Conservation (phyloP, 768 basidiomycete species). For the Leucosporidium creatinivorum region DNA sequence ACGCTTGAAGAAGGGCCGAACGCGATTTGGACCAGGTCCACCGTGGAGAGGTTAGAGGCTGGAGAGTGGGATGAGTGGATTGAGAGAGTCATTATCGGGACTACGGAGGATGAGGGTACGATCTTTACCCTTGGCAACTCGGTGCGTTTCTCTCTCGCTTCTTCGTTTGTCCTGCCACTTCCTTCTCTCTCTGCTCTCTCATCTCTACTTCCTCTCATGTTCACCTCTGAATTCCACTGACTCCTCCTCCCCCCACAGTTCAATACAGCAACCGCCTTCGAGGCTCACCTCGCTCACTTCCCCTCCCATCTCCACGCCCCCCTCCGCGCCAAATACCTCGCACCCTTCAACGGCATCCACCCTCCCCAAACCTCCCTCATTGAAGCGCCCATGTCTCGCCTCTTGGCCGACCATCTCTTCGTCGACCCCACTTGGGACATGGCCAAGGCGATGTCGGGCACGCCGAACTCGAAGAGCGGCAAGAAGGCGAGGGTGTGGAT, state of each 20-base stretch:
- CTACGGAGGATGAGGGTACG: conserved; percentile 22
- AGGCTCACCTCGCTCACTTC: conserved; percentile 4
- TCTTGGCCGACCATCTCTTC: conserved; percentile 28
- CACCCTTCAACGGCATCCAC: background rate
- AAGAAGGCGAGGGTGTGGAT: conserved; percentile 5
- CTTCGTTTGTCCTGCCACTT: too few relatives aligned
- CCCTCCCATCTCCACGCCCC: background rate
- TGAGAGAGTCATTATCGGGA: conserved; percentile 10
- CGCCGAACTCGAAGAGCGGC: background rate
- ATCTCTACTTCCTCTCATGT: too few relatives aligned
- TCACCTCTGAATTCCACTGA: background rate
- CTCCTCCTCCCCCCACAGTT: background rate
- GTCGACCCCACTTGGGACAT: conserved; percentile 26
- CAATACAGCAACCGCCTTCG: background rate
- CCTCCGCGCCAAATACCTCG: conserved; percentile 9
- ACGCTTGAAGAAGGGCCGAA: background rate
- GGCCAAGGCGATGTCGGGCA: conserved; percentile 1
- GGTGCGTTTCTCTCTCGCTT: background rate
- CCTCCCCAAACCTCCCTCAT: background rate
- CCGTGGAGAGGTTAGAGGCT: background rate
- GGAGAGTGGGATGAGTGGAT: conserved; percentile 28
- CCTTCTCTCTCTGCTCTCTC: too few relatives aligned
- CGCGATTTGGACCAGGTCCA: conserved; percentile 11
- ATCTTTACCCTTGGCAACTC: conserved; percentile 3
- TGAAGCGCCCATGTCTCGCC: background rate